Conservation (phyloP, 441 rosid genomes). For the Pelargonium citronellum region DNA sequence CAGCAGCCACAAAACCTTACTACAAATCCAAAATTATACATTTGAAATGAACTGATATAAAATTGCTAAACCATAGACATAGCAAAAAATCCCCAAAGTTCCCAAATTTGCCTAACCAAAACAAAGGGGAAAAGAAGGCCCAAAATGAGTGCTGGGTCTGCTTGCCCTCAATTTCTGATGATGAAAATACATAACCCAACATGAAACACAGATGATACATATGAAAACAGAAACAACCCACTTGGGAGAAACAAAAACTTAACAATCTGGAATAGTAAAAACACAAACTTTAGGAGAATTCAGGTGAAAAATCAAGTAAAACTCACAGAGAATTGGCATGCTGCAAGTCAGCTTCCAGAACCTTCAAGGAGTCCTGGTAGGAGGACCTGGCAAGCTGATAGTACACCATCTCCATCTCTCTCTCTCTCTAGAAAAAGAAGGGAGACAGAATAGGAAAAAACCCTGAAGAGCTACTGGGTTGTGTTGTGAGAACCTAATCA, state of each 20-base stretch:
- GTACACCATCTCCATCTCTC: slow-evolving; percentile 61
- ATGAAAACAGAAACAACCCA: slow-evolving; percentile 19
- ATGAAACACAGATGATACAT: background rate
- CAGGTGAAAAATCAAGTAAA: slow-evolving; percentile 8
- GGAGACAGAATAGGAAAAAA: slow-evolving; percentile 9
- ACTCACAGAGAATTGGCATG: slow-evolving; percentile 90
- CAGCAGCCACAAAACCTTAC: background rate
- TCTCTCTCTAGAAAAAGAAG: slow-evolving; percentile 10
- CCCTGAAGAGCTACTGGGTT: slow-evolving; percentile 15
- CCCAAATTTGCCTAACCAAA: background rate
- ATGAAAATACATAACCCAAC: background rate
- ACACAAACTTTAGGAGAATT: slow-evolving; percentile 2
- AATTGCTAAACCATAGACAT: background rate
- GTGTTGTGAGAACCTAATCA: background rate
- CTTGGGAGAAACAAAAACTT: slow-evolving; percentile 11
- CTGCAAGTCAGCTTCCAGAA: slow-evolving; percentile 77
- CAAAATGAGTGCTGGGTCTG: background rate
- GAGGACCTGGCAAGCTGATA: slow-evolving; percentile 66
- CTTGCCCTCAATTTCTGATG: background rate
- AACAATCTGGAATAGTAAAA: background rate
- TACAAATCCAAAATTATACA: background rate
- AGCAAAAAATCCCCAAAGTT: background rate
- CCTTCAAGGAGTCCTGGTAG: slow-evolving; percentile 69
- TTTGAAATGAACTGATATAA: background rate
- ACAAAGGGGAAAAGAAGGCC: background rate